Evolutionary conservation across 1,284 basidiomycete species (phyloP).

Genomic region (Hortiboletus rubellus): DNA sequence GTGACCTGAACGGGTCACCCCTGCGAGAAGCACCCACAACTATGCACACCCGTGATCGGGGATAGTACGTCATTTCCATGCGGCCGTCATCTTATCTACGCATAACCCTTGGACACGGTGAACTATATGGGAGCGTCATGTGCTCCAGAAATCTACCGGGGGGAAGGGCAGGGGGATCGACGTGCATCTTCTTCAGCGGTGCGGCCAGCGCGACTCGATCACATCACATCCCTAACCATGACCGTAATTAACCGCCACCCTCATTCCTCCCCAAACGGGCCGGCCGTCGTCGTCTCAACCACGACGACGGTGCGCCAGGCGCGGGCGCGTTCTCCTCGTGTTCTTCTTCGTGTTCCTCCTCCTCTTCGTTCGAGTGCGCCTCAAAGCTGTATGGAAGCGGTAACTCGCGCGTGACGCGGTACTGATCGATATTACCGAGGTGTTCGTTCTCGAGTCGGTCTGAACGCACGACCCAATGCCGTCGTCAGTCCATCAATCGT

Average conservation of each 20-base stretch:
- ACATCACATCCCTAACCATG: conserved; percentile 6
- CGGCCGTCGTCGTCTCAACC: background rate
- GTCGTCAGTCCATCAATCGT: background rate
- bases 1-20: background rate
- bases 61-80: background rate
- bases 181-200: background rate
- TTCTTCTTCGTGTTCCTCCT: conserved; percentile 12
- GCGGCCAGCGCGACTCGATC: background rate
- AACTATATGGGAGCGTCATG: background rate
- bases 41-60: background rate
- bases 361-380: conserved; percentile 18
- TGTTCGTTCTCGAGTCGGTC: conserved; percentile 87
- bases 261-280: background rate
- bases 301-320: background rate
- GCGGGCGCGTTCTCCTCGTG: background rate
- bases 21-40: background rate
- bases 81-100: background rate
- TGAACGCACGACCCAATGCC: conserved; percentile 24
- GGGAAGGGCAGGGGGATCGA: background rate
- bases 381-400: conserved; percentile 73
- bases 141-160: background rate
- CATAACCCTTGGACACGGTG: background rate
- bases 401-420: conserved; percentile 78
- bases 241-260: background rate
- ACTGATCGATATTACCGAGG: conserved; percentile 81